phyloP scores from a whole-genome alignment of 2,329 filamentous ascomycete species.

The Dothideomycetidae sp. region DNA sequence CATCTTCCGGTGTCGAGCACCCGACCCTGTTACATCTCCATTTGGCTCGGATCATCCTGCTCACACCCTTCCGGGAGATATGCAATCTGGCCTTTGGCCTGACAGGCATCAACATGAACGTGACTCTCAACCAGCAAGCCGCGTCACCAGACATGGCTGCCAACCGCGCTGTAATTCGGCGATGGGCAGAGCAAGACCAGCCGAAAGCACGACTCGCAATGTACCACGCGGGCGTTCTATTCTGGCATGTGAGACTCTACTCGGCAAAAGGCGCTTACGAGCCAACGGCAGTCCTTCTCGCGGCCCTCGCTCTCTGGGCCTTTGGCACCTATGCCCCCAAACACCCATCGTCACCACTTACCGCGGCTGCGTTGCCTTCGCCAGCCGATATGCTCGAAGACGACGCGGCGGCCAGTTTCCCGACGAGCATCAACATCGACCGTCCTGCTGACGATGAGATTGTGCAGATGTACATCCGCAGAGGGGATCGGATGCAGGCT shows the following conservation, averaged over 20 bases:
- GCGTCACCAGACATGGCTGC: conserved; percentile 7
- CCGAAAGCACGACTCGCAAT: conserved; percentile 44
- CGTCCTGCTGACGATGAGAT: conserved; percentile 15
- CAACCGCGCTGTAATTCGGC: conserved; percentile 24
- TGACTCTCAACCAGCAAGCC: conserved; percentile 3
- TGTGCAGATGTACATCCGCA: conserved; percentile 14
- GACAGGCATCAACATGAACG: conserved; percentile 11
- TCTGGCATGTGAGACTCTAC: conserved; percentile 40
- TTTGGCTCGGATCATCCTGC: conserved; percentile 37
- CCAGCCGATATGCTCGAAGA: conserved; percentile 54
- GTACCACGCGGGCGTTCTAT: conserved; percentile 38
- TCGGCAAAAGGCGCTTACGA: conserved; percentile 42
- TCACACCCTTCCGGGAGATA: conserved; percentile 36
- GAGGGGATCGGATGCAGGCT: conserved; percentile 13
- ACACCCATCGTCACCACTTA: conserved; percentile 1
- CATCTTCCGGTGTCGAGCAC: conserved; percentile 38
- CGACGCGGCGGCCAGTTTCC: conserved; percentile 11
- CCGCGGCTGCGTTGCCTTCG: conserved; percentile 67
- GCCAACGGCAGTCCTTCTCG: conserved; percentile 52
- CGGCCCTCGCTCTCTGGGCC: conserved; percentile 51
- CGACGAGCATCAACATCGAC: conserved; percentile 14
- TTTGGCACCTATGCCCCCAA: conserved; percentile 26
- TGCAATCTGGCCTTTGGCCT: conserved; percentile 28
- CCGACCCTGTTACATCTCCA: conserved; percentile 43
- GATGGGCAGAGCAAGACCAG: conserved; percentile 38